Evolutionary conservation across 2,329 filamentous ascomycete genomes (phyloP).

Genomic region (Arthroderma sp.): DNA sequence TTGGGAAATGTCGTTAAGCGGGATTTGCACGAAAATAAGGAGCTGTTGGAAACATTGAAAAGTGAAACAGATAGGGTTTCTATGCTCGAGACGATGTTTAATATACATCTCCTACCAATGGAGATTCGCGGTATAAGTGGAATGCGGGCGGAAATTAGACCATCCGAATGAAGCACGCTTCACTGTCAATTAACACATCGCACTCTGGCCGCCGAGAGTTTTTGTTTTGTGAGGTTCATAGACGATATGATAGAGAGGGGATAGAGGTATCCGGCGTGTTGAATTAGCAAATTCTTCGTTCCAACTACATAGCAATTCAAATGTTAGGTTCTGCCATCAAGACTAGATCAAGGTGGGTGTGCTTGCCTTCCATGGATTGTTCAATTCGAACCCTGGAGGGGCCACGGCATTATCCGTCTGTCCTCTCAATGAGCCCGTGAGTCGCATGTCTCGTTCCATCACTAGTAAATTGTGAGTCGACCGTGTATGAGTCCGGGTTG

Average conservation of each 20-base stretch:
- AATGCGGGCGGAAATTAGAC: conserved; percentile 29
- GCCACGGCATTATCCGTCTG: conserved; percentile 48
- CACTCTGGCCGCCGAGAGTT: no score
- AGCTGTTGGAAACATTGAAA: conserved; percentile 33
- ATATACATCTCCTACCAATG: conserved; percentile 37
- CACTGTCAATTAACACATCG: background rate
- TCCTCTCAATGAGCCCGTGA: conserved; percentile 48
- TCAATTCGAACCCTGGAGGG: conserved; percentile 51
- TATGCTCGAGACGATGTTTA: conserved; percentile 40
- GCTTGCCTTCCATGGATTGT: conserved; percentile 54
- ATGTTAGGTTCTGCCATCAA: background rate
- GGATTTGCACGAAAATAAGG: conserved; percentile 39
- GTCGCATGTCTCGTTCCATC: conserved; percentile 52
- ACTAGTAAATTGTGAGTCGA: conserved; percentile 30
- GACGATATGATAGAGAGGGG: no score
- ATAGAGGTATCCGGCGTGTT: no score
- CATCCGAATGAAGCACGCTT: background rate
- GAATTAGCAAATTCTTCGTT: conserved; percentile 27
- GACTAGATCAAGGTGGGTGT: background rate
- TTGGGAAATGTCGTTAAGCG: conserved; percentile 40
- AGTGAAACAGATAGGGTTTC: conserved; percentile 42
- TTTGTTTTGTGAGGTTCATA: no score
- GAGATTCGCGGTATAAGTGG: conserved; percentile 41
- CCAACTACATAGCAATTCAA: conserved; percentile 18
- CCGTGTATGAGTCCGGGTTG: background rate